Evolutionary conservation across 257 asterid species (phyloP), one percentile per base, ranked within the genome.

Genomic region (Scutellaria minor): DNA sequence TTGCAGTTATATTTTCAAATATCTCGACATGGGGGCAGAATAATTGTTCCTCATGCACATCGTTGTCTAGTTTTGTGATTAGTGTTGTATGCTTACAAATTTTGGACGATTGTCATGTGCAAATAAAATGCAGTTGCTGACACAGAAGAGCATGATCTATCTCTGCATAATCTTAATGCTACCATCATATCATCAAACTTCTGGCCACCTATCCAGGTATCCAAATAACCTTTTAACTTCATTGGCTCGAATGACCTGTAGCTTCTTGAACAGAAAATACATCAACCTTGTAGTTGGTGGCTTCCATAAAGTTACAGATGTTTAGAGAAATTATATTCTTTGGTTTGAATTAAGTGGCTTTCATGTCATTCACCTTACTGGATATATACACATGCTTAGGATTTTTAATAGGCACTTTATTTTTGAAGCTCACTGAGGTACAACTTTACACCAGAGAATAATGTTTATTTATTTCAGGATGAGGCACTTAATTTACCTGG

Each of bases 161-260:
- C 98, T 56, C 82, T 91, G 46, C 89, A 87, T 64, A 81, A 79
- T 80, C 84, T 94, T 72, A 87, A 82, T 78, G 86, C 97, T 78
- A 89, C 98, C 75, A 92, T 94, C 66, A 84, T 94, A 74, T 94
- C 99, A 2, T 83, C 99, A 61, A 94, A 94, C 78, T 94, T 94
- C 87, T 94, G 99, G 99, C 99, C 99, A 77, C 90, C 98, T 58
- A 94, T 94, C n/a, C 99, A 91, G 99, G 98, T 94, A 80, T 61
- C 62, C 50, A 11, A 42, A 35, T 42, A 80, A 54, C 71, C 54
- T 58, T 18, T 53, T 69, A 52, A 65, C 44, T 50, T 56, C 69
- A 70, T 57, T 69, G 60, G 61, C 71, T 57, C 40, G 20, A 47
- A 8, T 41, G 9, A 53, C 57, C 20, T 45, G 47, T 51, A 53